Conservation (phyloP, 2,329 filamentous ascomycete species). For the Karstenula rhodostoma region DNA sequence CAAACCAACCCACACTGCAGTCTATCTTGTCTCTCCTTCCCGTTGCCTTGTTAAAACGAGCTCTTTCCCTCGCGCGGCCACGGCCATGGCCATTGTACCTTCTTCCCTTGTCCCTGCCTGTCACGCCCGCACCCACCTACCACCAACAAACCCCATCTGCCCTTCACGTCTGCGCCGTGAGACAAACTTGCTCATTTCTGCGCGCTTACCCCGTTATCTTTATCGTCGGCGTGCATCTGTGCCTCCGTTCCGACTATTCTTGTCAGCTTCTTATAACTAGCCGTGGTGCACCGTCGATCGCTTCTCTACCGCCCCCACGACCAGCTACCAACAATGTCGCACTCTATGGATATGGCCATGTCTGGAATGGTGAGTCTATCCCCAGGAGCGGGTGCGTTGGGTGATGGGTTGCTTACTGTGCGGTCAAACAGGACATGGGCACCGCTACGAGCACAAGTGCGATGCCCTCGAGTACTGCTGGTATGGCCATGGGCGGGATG, state of each 20-base stretch:
- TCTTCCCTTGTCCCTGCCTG: background rate
- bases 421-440: slow-evolving; percentile 9
- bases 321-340: slow-evolving; percentile 19
- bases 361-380: slow-evolving; percentile 16
- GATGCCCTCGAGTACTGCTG: slow-evolving; percentile 30
- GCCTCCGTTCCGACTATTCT: background rate
- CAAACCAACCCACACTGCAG: background rate
- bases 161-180: background rate
- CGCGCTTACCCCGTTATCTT: background rate
- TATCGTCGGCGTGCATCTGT: background rate
- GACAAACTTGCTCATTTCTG: slow-evolving; percentile 13
- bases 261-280: background rate
- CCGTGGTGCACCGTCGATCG: background rate
- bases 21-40: background rate
- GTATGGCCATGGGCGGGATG: slow-evolving; percentile 20
- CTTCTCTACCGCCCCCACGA: background rate
- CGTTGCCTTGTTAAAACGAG: background rate
- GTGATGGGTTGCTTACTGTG: slow-evolving; percentile 2
- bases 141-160: background rate
- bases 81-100: background rate
- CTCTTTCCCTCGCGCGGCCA: background rate
- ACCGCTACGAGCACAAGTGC: slow-evolving; percentile 30
- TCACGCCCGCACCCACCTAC: background rate
- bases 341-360: slow-evolving; percentile 22
- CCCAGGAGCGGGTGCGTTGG: no score